Conservation (phyloP, 768 basidiomycete genomes). For the Pisolithus tinctorius region DNA sequence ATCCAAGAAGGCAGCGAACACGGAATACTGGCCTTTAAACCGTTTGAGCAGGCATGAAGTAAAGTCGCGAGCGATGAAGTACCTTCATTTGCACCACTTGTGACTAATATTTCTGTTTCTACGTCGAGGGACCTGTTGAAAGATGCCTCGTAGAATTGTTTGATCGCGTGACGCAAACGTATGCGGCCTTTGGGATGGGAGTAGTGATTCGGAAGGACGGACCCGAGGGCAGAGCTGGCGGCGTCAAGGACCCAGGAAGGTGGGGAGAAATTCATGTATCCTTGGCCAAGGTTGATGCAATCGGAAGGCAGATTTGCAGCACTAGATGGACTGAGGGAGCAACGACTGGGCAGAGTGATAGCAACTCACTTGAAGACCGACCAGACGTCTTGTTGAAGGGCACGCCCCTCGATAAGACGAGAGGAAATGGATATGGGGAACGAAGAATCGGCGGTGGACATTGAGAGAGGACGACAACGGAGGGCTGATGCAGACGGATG, state of each 20-base stretch:
- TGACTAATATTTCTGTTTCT: conserved; percentile 86
- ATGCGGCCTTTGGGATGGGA: conserved; percentile 87
- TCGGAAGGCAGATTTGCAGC: conserved; percentile 83
- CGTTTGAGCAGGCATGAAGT: conserved; percentile 1
- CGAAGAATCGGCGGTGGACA: neutral
- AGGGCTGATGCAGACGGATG: neutral
- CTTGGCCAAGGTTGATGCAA: conserved; percentile 93
- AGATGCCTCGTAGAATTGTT: conserved; percentile 63
- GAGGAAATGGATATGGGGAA: neutral
- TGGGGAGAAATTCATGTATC: conserved; percentile 91
- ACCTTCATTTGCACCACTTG: conserved; percentile 98
- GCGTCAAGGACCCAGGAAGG: conserved; percentile 74
- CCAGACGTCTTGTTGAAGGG: conserved; percentile 83
- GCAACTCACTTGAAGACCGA: conserved; percentile 71
- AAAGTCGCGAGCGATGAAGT: conserved; percentile 3
- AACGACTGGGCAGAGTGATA: neutral
- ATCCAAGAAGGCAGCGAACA: conserved; percentile 87
- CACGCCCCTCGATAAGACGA: conserved; percentile 52
- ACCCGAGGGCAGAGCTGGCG: conserved; percentile 59
- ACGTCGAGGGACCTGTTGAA: conserved; percentile 69
- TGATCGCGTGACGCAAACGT: conserved; percentile 84
- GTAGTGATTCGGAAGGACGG: conserved; percentile 73
- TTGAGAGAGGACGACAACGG: neutral
- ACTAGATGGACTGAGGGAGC: conserved; percentile 35
- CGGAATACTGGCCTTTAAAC: conserved; percentile 79